A percentile compares a stretch with the other conserved stretches of the same genome.
Conservation (phyloP, 148 eudicot genomes). For the Amaranthus palmeri region DNA sequence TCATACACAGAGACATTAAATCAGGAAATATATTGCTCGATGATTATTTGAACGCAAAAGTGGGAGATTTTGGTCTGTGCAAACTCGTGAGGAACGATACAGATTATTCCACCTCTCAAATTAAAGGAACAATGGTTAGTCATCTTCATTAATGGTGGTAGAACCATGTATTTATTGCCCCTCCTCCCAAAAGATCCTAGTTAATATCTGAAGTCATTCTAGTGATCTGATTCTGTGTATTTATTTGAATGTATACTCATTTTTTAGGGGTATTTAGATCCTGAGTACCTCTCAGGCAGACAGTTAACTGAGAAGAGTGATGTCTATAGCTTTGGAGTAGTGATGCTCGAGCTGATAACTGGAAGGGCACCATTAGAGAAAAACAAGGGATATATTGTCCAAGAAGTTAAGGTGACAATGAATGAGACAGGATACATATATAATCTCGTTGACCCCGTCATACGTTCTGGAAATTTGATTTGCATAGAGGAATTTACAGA, state of each 20-base stretch:
- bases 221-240: background rate
- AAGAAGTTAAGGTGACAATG: conserved; percentile 40
- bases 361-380: conserved; percentile 51
- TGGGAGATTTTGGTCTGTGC: conserved; percentile 85
- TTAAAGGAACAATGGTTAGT: conserved; percentile 85
- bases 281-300: conserved; percentile 55
- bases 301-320: conserved; percentile 58
- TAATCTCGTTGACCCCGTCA: conserved; percentile 41
- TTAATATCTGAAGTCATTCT: background rate
- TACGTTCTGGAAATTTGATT: conserved; percentile 25
- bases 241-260: background rate
- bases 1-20: conserved; percentile 84
- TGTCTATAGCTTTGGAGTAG: conserved; percentile 52
- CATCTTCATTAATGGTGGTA: background rate
- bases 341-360: conserved; percentile 51
- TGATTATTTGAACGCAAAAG: conserved; percentile 70
- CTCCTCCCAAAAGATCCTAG: background rate
- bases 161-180: background rate
- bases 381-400: conserved; percentile 46
- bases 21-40: conserved; percentile 76
- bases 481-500: conserved; percentile 50
- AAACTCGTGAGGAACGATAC: conserved; percentile 50
- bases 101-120: conserved; percentile 72
- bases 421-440: conserved; percentile 37
- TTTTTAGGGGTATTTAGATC: conserved; percentile 60